Conservation (phyloP, 192 early-diverging fungal genomes). For the Coemansia sp. region DNA sequence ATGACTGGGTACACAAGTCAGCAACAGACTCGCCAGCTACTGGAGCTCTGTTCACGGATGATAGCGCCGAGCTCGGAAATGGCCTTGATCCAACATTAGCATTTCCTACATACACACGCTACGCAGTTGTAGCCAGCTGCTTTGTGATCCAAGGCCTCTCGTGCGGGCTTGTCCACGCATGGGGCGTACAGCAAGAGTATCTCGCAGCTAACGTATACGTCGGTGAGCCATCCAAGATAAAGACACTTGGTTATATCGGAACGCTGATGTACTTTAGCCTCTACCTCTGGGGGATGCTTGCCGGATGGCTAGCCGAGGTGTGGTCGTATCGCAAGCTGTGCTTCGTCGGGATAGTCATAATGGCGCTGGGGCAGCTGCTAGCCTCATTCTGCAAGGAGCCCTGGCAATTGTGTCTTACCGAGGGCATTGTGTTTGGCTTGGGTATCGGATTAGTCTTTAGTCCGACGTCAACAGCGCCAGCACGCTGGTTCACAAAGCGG, state of each 20-base stretch:
- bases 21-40: background rate
- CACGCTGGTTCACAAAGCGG: slow-evolving; percentile 65
- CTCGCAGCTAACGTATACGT: slow-evolving; percentile 35
- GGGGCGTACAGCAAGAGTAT: slow-evolving; percentile 55
- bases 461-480: slow-evolving; percentile 63
- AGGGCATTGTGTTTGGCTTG: slow-evolving; percentile 69
- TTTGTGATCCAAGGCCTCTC: slow-evolving; percentile 47
- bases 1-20: background rate
- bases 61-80: background rate
- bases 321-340: slow-evolving; percentile 49
- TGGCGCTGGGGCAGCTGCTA: slow-evolving; percentile 62
- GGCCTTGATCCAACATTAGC: background rate
- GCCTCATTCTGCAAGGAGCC: slow-evolving; percentile 65
- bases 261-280: slow-evolving; percentile 51
- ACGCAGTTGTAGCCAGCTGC: slow-evolving; percentile 36
- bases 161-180: slow-evolving; percentile 45
- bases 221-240: slow-evolving; percentile 20
- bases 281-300: slow-evolving; percentile 48
- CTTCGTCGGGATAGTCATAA: slow-evolving; percentile 33
- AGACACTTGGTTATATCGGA: slow-evolving; percentile 44
- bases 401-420: slow-evolving; percentile 70
- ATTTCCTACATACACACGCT: slow-evolving; percentile 39
- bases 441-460: slow-evolving; percentile 63
- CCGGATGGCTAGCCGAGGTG: slow-evolving; percentile 52
- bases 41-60: background rate